These are phyloP conservation scores for Metarhizium anisopliae DNA, from an alignment of 2,329 filamentous ascomycete genomes.

Conservation along the genomic window DNA sequence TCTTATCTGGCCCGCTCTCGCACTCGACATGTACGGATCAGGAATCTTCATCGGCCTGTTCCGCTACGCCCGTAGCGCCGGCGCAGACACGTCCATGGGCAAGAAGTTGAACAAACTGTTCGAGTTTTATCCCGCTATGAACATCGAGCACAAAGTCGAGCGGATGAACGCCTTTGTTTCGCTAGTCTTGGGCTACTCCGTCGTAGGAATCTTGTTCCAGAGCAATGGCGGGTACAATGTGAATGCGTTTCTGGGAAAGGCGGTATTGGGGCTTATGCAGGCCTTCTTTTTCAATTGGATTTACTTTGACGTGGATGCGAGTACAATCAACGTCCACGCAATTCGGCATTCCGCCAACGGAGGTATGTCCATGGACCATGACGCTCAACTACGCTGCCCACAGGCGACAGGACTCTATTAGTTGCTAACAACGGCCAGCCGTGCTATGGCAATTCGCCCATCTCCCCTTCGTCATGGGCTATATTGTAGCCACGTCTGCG, in stretches of 20 bases:
- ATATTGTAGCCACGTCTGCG: no score
- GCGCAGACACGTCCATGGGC: slow-evolving; percentile 11
- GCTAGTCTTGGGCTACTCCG: slow-evolving; percentile 55
- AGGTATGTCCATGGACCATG: slow-evolving; percentile 32
- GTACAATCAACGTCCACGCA: slow-evolving; percentile 49
- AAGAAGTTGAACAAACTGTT: slow-evolving; percentile 16
- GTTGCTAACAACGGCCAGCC: no score
- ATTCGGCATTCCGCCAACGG: slow-evolving; percentile 43
- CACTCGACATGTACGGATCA: slow-evolving; percentile 42
- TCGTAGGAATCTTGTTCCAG: slow-evolving; percentile 53
- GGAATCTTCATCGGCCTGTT: slow-evolving; percentile 33
- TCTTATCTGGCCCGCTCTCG: slow-evolving; percentile 47
- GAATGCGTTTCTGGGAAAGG: slow-evolving; percentile 54
- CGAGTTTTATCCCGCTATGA: no score
- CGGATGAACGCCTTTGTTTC: slow-evolving; percentile 53
- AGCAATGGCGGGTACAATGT: slow-evolving; percentile 33
- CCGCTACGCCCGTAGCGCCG: slow-evolving; percentile 16
- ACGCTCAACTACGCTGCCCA: no score
- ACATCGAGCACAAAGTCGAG: no score
- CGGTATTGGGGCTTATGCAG: slow-evolving; percentile 41
- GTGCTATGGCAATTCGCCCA: no score
- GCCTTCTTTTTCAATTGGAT: slow-evolving; percentile 41
- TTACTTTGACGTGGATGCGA: slow-evolving; percentile 54
- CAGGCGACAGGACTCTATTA: no score
- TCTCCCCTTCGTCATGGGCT: no score